These are phyloP conservation scores for Cercophora scortea DNA, from an alignment of 495 filamentous ascomycete species.

Conservation along the genomic window DNA sequence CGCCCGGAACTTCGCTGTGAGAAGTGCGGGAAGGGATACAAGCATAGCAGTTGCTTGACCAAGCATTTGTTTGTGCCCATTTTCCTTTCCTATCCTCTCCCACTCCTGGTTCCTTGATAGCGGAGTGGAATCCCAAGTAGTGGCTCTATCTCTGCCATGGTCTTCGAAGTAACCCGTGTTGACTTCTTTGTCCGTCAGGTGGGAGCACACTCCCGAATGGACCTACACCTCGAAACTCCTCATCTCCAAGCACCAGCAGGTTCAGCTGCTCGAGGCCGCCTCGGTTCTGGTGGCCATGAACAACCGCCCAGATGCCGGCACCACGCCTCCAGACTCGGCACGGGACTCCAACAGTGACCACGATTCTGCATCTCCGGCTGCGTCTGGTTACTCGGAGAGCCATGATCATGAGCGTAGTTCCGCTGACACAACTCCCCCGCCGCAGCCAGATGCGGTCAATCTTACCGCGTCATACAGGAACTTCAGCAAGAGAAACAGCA, in stretches of 20 bases:
- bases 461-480: constrained; percentile 38
- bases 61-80: constrained; percentile 98
- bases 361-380: constrained; percentile 73
- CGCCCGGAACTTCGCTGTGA: constrained; percentile 88
- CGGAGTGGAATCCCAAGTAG: constrained; percentile 13
- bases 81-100: constrained; percentile 40
- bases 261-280: constrained; percentile 92
- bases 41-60: constrained; percentile 99
- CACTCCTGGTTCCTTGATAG: constrained; percentile 23
- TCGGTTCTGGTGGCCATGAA: constrained; percentile 95
- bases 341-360: constrained; percentile 65
- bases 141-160: constrained; percentile 10
- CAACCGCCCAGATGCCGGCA: constrained; percentile 41
- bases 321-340: constrained; percentile 50
- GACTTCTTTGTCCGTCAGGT: constrained; percentile 59
- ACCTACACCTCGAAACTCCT: constrained; percentile 93
- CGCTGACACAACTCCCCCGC: constrained; percentile 64
- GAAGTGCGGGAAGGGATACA: constrained; percentile 99
- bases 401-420: constrained; percentile 61
- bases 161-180: constrained; percentile 25
- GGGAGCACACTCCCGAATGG: constrained; percentile 99
- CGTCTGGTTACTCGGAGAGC: constrained; percentile 65
- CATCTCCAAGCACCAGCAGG: constrained; percentile 99
- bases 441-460: constrained; percentile 42
- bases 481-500: constrained; percentile 53